phyloP scores from a whole-genome alignment of 2,329 filamentous ascomycete species.

The Neofusicoccum laricinum region DNA sequence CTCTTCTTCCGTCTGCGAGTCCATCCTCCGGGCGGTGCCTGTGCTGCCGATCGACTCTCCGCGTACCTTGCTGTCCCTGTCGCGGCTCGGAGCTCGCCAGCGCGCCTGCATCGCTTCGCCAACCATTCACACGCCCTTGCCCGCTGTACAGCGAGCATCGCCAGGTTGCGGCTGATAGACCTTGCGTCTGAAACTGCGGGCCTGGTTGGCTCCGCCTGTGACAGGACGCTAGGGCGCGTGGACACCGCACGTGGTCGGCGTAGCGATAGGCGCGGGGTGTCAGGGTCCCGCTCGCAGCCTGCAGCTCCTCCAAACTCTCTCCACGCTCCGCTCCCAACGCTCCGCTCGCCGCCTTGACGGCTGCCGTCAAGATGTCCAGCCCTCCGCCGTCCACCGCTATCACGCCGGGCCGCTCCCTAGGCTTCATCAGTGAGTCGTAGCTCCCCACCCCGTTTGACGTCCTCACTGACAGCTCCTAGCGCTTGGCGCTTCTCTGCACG shows the following conservation, averaged over 20 bases:
- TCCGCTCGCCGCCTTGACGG: neutral
- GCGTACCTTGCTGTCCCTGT: neutral
- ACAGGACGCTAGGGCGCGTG: slow-evolving; percentile 6
- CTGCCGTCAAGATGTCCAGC: slow-evolving; percentile 8
- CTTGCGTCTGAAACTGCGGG: neutral
- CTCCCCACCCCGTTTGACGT: neutral
- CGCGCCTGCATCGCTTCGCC: neutral
- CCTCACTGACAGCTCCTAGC: slow-evolving; percentile 48
- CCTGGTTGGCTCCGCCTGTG: neutral
- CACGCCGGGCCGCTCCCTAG: slow-evolving; percentile 31
- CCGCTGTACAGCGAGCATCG: neutral
- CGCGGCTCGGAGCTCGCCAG: neutral
- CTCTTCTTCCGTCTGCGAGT: neutral
- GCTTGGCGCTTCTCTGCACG: slow-evolving; percentile 87
- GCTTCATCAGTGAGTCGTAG: slow-evolving; percentile 37
- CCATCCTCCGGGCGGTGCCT: neutral
- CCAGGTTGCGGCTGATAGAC: neutral
- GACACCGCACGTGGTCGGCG: slow-evolving; percentile 3
- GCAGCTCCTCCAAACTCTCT: neutral
- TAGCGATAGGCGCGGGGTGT: slow-evolving; percentile 8
- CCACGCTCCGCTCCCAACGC: slow-evolving; percentile 1
- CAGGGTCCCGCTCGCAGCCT: slow-evolving; percentile 8
- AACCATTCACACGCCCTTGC: neutral
- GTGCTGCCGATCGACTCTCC: neutral
- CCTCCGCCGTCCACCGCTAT: slow-evolving; percentile 17